Evolutionary conservation across 805 yeast genomes (phyloP), one percentile per base, ranked within the genome.

Genomic region (Candida vartiovaarae): DNA sequence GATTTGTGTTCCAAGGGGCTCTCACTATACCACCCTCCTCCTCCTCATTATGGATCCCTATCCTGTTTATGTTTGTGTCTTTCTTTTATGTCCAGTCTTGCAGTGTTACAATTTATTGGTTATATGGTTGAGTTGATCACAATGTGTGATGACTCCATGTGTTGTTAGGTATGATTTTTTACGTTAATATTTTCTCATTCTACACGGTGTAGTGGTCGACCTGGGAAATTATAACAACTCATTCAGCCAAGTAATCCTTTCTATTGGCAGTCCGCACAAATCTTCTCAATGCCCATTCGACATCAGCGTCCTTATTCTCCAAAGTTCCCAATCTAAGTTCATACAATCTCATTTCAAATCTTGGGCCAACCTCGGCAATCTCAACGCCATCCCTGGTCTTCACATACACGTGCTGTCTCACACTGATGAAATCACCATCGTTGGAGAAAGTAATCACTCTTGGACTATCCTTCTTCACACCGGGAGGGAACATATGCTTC

Each of bases 301-400:
- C 79, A 59, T 93, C 99, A 8, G 97, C 96, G 63, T 93, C 97
- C 67, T 86, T 86, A 62, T 91, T 89, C 54, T 93, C 99, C 50
- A 91, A 65, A 36, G 96, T 87, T 3, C 99, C 97, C 53, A 93
- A 71, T 57, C 82, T 76, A 51, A 93, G 68, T 63, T 91, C 97
- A 62, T 80, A 93, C 52, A 93, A 68, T 61, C 89, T 78, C 98
- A 93, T 90, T 65, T 93, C 99, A 56, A 93, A 93, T 50, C 99
- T 72, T n/a, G 99, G 99, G 0, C 99, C 99, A 32, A 93, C 84
- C 62, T 93, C 99, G 46, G 96, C 90, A 44, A 93, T 66, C 62
- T 93, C 98, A 2, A 89, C 96, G 32, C 80, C 75, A 49, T 89
- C 96, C 53, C 83, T 82, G 0, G 96, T 88, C 60, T 79, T 82